Conservation (phyloP, 1,284 basidiomycete species). For the Pseudozyma hubeiensis region DNA sequence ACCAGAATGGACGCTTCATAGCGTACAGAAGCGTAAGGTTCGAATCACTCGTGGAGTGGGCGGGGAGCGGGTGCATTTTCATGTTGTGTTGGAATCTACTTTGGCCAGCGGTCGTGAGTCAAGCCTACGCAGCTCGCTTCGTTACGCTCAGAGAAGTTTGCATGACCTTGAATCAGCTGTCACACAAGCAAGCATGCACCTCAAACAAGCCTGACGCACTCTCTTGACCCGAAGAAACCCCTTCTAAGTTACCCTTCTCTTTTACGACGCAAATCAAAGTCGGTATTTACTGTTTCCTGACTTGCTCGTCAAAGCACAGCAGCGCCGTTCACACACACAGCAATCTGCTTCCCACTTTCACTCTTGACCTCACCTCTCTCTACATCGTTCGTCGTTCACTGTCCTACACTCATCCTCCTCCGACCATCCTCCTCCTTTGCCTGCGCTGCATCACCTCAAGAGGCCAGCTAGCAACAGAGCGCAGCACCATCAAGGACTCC, state of each 20-base stretch:
- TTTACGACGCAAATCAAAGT: neutral
- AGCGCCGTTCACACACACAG: constrained; percentile 2
- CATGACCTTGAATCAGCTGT: neutral
- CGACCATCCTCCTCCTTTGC: neutral
- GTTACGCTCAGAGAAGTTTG: neutral
- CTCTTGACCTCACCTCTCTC: neutral
- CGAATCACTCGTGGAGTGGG: no score
- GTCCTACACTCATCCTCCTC: constrained; percentile 4
- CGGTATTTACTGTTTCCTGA: constrained; percentile 1
- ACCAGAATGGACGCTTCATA: no score
- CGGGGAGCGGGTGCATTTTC: neutral
- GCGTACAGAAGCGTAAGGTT: no score
- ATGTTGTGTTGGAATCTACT: constrained; percentile 14
- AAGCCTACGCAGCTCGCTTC: neutral
- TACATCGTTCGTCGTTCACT: neutral
- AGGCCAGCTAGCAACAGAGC: neutral
- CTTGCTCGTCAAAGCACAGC: no score
- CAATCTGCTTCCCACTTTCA: neutral
- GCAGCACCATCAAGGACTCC: neutral
- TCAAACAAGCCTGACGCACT: neutral
- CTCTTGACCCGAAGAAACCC: neutral
- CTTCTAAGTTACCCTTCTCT: neutral
- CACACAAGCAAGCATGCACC: neutral
- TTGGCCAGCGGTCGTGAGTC: no score
- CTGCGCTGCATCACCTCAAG: neutral